These are phyloP conservation scores for Macrotyloma uniflorum DNA, from an alignment of 306 rosid species.

Conservation along the genomic window DNA sequence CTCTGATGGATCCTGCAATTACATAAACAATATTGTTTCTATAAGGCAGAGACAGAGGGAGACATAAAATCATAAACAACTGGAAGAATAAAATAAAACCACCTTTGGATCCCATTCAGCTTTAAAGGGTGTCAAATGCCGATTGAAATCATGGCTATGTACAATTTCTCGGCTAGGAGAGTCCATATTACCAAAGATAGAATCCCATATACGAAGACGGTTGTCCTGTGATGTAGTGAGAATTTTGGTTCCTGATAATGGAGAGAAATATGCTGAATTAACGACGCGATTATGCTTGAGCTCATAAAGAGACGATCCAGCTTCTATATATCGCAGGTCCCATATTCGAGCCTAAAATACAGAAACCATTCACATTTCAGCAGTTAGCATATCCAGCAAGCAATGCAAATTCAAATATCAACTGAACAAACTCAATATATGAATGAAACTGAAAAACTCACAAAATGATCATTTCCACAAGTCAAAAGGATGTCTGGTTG, in stretches of 20 bases:
- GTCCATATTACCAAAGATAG: slow-evolving; percentile 78
- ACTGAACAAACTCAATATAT: neutral
- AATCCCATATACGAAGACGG: slow-evolving; percentile 93
- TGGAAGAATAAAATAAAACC: neutral
- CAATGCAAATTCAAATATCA: neutral
- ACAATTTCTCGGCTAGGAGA: slow-evolving; percentile 97
- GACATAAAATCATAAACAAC: neutral
- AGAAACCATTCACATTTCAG: slow-evolving; percentile 24
- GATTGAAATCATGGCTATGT: slow-evolving; percentile 90
- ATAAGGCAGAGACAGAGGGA: neutral
- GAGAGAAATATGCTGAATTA: slow-evolving; percentile 92
- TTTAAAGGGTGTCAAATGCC: slow-evolving; percentile 88
- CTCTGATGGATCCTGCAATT: slow-evolving; percentile 84
- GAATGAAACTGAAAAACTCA: slow-evolving; percentile 50
- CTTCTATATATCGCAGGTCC: slow-evolving; percentile 81
- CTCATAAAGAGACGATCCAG: slow-evolving; percentile 61
- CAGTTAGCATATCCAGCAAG: slow-evolving; percentile 2
- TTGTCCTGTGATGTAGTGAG: slow-evolving; percentile 91
- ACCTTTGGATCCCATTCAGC: slow-evolving; percentile 99
- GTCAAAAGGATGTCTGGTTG: slow-evolving; percentile 91
- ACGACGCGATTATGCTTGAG: slow-evolving; percentile 86
- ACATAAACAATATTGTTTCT: neutral
- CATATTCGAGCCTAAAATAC: slow-evolving; percentile 83
- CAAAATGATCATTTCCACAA: slow-evolving; percentile 95
- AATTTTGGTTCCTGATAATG: slow-evolving; percentile 77